Percentiles rank a stretch among this genome's conserved stretches.
Conservation (phyloP, 1,284 basidiomycete species). For the Amylostereum chailletii region DNA sequence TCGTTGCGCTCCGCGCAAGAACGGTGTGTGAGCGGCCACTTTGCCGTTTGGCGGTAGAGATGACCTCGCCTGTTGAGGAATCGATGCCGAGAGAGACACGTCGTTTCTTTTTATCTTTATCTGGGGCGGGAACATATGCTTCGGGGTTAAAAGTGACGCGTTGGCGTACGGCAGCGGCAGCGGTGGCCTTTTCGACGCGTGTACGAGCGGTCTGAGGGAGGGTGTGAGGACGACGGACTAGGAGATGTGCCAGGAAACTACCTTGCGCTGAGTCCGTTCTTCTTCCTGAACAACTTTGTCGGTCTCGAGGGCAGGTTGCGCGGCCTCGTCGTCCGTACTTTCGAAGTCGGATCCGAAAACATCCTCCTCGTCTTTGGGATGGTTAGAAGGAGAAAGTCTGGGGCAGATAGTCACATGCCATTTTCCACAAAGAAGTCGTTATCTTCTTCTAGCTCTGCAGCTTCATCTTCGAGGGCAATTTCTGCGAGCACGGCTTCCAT, state of each 20-base stretch:
- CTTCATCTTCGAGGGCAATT: slow-evolving; percentile 47
- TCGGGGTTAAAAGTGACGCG: slow-evolving; percentile 57
- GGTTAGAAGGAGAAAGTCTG: neutral
- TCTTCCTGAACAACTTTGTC: slow-evolving; percentile 54
- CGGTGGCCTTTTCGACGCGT: slow-evolving; percentile 50
- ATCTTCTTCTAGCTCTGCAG: slow-evolving; percentile 61
- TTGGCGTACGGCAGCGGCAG: slow-evolving; percentile 55
- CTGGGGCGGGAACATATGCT: slow-evolving; percentile 15
- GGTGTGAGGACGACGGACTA: neutral
- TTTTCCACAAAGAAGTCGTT: slow-evolving; percentile 58
- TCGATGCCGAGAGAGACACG: slow-evolving; percentile 50
- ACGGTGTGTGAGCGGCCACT: slow-evolving; percentile 61
- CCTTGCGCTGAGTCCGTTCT: slow-evolving; percentile 50
- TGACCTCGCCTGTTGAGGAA: slow-evolving; percentile 48
- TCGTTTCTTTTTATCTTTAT: slow-evolving; percentile 32
- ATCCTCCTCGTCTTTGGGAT: slow-evolving; percentile 60
- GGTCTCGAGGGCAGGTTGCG: slow-evolving; percentile 41
- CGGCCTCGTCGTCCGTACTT: slow-evolving; percentile 69
- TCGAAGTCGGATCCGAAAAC: slow-evolving; percentile 75
- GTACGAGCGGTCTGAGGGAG: slow-evolving; percentile 38
- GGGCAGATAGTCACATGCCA: slow-evolving; percentile 25
- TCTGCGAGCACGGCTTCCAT: slow-evolving; percentile 72
- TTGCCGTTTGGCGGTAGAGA: slow-evolving; percentile 42
- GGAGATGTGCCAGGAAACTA: slow-evolving; percentile 16
- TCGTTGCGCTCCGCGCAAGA: slow-evolving; percentile 54